A percentile compares a stretch with the other conserved stretches of the same genome.
Evolutionary conservation across 2,329 filamentous ascomycete genomes (phyloP).

Genomic region (Hortaea sp.): DNA sequence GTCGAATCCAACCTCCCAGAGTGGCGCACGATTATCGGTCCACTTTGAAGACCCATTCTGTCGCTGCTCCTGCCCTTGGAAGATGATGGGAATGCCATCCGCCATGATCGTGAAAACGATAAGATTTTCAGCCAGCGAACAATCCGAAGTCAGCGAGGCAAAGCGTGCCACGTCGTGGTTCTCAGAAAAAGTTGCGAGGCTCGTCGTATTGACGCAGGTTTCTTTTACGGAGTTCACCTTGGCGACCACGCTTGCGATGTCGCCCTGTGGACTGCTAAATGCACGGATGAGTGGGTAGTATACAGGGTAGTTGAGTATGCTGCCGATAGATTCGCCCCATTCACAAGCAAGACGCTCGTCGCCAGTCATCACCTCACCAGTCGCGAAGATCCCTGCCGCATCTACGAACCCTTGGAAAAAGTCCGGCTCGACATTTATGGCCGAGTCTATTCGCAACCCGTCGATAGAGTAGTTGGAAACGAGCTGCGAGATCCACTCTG

Average conservation of each 20-base stretch:
- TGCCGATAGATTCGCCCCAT: conserved; percentile 27
- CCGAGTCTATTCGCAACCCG: conserved; percentile 30
- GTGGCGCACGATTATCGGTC: conserved; percentile 28
- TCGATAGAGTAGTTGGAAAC: conserved; percentile 35
- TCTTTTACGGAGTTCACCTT: conserved; percentile 24
- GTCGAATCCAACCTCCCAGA: conserved; percentile 31
- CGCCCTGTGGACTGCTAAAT: conserved; percentile 26
- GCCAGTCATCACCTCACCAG: conserved; percentile 27
- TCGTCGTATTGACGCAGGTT: conserved; percentile 28
- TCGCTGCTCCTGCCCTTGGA: conserved; percentile 34
- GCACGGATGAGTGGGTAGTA: conserved; percentile 30
- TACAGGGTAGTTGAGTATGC: conserved; percentile 29
- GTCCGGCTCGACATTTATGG: conserved; percentile 27
- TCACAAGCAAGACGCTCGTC: conserved; percentile 23
- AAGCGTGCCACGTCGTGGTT: conserved; percentile 20
- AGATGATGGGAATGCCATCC: conserved; percentile 30
- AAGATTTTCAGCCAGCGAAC: conserved; percentile 29
- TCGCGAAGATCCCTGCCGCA: conserved; percentile 27
- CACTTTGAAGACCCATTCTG: conserved; percentile 23
- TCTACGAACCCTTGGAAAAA: conserved; percentile 28
- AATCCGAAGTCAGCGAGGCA: conserved; percentile 26
- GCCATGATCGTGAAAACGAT: conserved; percentile 29
- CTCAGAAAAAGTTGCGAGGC: conserved; percentile 30
- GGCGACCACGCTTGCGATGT: conserved; percentile 28
- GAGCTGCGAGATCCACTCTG: conserved; percentile 31